Evolutionary conservation across 768 basidiomycete species (phyloP), one percentile per base, ranked within the genome.

Genomic region (Ephemerocybe angulata): DNA sequence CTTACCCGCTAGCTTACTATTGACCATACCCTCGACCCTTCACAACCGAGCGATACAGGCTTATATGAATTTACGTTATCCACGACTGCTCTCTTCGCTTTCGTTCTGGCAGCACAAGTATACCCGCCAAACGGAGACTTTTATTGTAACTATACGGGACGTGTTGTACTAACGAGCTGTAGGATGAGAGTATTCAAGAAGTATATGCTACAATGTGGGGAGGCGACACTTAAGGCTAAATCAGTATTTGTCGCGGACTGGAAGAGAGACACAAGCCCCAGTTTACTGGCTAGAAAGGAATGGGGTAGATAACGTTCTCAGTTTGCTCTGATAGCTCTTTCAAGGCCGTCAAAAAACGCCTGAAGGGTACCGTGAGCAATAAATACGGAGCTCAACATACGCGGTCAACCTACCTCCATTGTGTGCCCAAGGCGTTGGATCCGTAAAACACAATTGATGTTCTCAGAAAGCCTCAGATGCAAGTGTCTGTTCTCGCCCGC

Each of bases 391-490:
- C 15, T 12, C 17, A 31, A n/a, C 17, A 33, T 12, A 21, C 25
- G 38, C 11, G 12, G 37, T 43, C 33, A 42, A 52, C 53, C 30
- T 27, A 63, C 58, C 37, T 53, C 13, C 31, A 63, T 56, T 3
- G 56, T 41, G 1, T 22, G 50, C 0, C 50, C 41, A 19, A 56
- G 41, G n/a, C 55, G 55, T 21, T 31, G 28, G 15, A 56, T 50
- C 22, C 55, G 13, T 33, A n/a, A n/a, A n/a, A n/a, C n/a, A n/a
- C n/a, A n/a, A n/a, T 21, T n/a, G 25, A 31, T 30, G 28, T 28
- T 21, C 12, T 28, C 55, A 25, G 52, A 15, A 17, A 42, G 17
- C 37, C 29, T 24, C 17, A 21, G 48, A 21, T 44, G 21, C 25
- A 17, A 12, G 4, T 15, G 13, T 11, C 47, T 42, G 6, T 29